Evolutionary conservation across 495 filamentous ascomycete genomes (phyloP), one percentile per base, ranked within the genome.

Genomic region (Penicillium turbatum): DNA sequence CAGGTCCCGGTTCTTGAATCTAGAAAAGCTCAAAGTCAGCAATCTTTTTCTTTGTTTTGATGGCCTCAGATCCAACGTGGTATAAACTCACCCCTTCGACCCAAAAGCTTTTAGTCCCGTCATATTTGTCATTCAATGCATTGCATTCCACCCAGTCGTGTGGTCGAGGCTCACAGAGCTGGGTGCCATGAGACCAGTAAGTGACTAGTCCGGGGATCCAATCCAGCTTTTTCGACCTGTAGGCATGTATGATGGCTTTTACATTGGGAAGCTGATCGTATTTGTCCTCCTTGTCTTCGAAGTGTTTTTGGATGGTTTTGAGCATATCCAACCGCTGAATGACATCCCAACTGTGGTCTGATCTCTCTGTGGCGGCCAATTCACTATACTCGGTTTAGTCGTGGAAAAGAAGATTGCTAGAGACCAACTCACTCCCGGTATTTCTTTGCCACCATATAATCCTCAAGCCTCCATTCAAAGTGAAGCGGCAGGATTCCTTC

Each of bases 111-210:
- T 6, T 37, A 4, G 32, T 12, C 0, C 42, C 40, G 0, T 46
- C 16, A 38, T 47, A 15, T 19, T 54, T 1, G 2, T 2, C 13
- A 29, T 16, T 40, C 15, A 47, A 8, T 4, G 19, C 9, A 4
- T 45, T 13, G 12, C 34, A 40, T n/a, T 54, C 42, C 16, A 47
- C 24, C 34, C 32, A 47, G 12, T 16, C 9, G 19, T 30, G 37
- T 8, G 51, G 35, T 12, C 34, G 47, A 19, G 51, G 51, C 19
- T 54, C 5, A 9, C 32, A 47, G 26, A 54, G 24, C 37, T 47
- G 34, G 3, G 5, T 13, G 11, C 51, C 42, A 5, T 54, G 10
- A 15, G 51, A 47, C 51, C 42, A 47, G n/a, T 54, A 54, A 13
- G 51, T 54, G 11, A 47, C 51, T 13, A 39, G 32, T 0, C 32